Base-by-base conservation (phyloP, 1,284 basidiomycete genomes). In the Leccinum griseonigrum region DNA sequence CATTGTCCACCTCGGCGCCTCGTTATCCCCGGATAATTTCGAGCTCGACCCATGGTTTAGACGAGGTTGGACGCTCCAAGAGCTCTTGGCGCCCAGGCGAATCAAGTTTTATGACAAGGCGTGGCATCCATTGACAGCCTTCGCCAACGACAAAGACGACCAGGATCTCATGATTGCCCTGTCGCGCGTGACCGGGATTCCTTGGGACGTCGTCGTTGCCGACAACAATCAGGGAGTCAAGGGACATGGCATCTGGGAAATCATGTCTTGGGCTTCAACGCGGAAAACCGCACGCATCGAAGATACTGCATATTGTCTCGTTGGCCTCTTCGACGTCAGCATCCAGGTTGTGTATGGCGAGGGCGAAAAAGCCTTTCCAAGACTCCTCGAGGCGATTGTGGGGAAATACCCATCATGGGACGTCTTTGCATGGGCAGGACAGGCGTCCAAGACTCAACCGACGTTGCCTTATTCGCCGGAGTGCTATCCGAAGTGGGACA, bases 41-140 rank as follows among this genome's bases (percentile, higher is more conserved):
- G 58, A 56, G n/a, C 18, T 4, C 3, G 73, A 74, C 4, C 50
- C 58, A 16, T 72, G 70, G 73, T 72, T 71, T 10, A 64, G 14
- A 18, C 68, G 66, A 2, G 69, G 70, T 4, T 74, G 70, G 70
- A 73, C 71, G 1, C 58, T 74, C 1, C 70, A 74, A 28, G 70
- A 71, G 16, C 68, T 71, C 40, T 31, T 71, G 32, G 70, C 72
- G 0, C 62, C 70, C 3, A 54, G 22, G n/a, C 66, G 54, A 7
- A 60, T 74, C 61, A 74, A 71, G 50, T 71, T 73, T 62, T 71
- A 71, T 18, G 34, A 61, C 29, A 43, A 58, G n/a, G 3, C 28
- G 6, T 74, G 70, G 72, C 31, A 16, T 13, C 62, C 69, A 2
- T 60, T 71, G 32, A 69, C 69, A 2, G 0, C 1, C 11, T 26